Evolutionary conservation across 169 alveolate genomes (phyloP).

Genomic region (Plasmodium fragile): DNA sequence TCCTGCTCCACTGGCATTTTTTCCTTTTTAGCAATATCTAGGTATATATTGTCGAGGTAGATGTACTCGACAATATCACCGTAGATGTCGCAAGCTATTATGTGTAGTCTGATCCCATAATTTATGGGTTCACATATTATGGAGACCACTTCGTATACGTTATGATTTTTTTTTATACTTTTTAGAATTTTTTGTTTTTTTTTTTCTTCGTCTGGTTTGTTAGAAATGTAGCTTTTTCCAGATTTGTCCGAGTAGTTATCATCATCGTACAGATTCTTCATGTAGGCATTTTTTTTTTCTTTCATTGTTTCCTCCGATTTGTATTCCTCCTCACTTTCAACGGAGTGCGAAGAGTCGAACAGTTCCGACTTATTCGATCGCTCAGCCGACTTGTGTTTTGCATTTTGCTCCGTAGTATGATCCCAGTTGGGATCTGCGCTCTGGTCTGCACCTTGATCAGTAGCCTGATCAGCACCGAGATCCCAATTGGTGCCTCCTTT

Average conservation of each 20-base stretch:
- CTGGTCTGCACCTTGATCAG: neutral
- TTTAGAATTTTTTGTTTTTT: constrained; percentile 22
- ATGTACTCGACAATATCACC: constrained; percentile 58
- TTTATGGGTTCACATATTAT: constrained; percentile 24
- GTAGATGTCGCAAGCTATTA: constrained; percentile 69
- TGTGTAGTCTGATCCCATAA: constrained; percentile 37
- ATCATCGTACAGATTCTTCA: constrained; percentile 1
- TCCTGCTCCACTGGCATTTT: constrained; percentile 51
- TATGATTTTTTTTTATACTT: constrained; percentile 50
- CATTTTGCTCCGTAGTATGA: neutral
- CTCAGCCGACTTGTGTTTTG: neutral
- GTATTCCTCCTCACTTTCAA: constrained; percentile 13
- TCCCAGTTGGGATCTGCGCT: neutral
- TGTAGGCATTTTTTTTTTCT: constrained; percentile 11
- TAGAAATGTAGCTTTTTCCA: constrained; percentile 44
- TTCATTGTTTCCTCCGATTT: constrained; percentile 1
- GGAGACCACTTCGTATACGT: constrained; percentile 39
- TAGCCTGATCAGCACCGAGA: neutral
- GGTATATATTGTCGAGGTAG: constrained; percentile 37
- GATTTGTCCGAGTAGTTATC: constrained; percentile 58
- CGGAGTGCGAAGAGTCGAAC: constrained; percentile 24
- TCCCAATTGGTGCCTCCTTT: neutral
- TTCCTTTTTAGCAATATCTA: constrained; percentile 47
- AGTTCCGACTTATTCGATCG: constrained; percentile 15
- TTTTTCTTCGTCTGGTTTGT: constrained; percentile 75